A percentile compares a stretch with the other conserved stretches of the same genome.
Evolutionary conservation across 1,284 basidiomycete genomes (phyloP).

Genomic region (Cryptococcus wingfieldii): DNA sequence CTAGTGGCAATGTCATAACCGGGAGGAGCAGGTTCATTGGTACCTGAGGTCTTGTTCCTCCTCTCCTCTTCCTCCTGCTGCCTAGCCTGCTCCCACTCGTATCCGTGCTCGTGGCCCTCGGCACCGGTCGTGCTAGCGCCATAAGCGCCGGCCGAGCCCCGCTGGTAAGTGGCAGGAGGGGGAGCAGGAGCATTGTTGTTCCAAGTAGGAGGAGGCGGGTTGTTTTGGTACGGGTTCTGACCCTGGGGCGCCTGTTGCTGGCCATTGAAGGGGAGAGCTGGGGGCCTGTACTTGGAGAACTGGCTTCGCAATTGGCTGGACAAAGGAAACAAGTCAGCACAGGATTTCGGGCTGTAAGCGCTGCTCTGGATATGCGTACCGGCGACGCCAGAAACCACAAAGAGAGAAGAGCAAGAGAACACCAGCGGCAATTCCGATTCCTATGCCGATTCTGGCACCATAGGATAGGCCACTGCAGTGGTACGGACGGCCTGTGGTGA

Average conservation of each 20-base stretch:
- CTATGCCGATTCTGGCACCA: conserved; percentile 44
- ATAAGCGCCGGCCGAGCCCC: conserved; percentile 35
- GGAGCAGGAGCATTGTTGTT: conserved; percentile 15
- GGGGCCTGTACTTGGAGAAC: conserved; percentile 32
- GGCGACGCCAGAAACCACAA: conserved; percentile 33
- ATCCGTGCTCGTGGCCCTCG: conserved; percentile 36
- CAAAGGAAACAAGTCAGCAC: not conserved
- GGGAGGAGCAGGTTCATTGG: conserved; percentile 19
- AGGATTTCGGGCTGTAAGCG: not conserved
- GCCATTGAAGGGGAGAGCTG: conserved; percentile 25
- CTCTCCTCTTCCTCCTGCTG: conserved; percentile 34
- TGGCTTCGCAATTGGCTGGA: conserved; percentile 24
- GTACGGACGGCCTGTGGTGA: conserved; percentile 22
- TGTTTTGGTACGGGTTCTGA: conserved; percentile 29
- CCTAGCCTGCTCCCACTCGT: conserved; percentile 46
- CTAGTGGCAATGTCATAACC: conserved; percentile 37
- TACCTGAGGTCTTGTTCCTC: conserved; percentile 5
- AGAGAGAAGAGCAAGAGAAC: conserved; percentile 32
- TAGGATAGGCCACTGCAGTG: conserved; percentile 30
- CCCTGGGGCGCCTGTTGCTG: conserved; percentile 15
- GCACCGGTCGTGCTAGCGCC: conserved; percentile 4
- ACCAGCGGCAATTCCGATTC: conserved; percentile 38
- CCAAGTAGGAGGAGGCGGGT: conserved; percentile 29
- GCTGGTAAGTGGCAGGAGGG: conserved; percentile 40
- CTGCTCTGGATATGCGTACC: conserved; percentile 27